Conservation (phyloP, 306 rosid genomes). For the Oxytropis ochrocephala region DNA sequence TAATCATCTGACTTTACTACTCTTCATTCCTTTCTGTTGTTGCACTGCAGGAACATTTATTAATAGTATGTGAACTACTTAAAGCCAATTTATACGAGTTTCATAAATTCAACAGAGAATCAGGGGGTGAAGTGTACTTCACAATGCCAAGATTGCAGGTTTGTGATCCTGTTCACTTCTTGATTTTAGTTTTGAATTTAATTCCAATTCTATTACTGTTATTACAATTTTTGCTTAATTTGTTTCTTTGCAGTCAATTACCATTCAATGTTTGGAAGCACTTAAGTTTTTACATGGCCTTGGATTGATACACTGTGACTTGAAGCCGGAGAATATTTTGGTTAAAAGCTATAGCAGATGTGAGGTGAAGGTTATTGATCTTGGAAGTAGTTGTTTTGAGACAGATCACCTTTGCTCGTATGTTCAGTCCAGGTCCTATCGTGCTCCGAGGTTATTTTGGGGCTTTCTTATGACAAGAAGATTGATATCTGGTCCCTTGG, state of each 20-base stretch:
- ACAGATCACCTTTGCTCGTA: constrained; percentile 98
- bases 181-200: constrained; percentile 8
- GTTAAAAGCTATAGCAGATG: constrained; percentile 98
- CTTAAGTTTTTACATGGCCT: constrained; percentile 86
- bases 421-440: constrained; percentile 98
- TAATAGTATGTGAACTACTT: constrained; percentile 94
- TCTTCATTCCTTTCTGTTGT: background rate
- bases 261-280: constrained; percentile 97
- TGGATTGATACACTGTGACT: constrained; percentile 94
- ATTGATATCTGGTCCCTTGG: constrained; percentile 99
- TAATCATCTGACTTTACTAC: background rate
- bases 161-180: constrained; percentile 23
- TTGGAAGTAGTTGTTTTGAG: constrained; percentile 98
- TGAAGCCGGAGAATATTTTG: constrained; percentile 97
- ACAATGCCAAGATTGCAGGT: constrained; percentile 99
- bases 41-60: constrained; percentile 79
- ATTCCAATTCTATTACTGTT: background rate
- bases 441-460: constrained; percentile 99
- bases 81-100: constrained; percentile 97
- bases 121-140: constrained; percentile 98
- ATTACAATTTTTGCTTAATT: constrained; percentile 19
- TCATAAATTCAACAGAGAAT: constrained; percentile 94
- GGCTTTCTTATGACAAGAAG: constrained; percentile 93
- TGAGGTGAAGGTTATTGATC: constrained; percentile 99
- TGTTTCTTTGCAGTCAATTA: constrained; percentile 70